Base-by-base conservation (phyloP, 2,329 filamentous ascomycete genomes). In the Xylariales sp. region DNA sequence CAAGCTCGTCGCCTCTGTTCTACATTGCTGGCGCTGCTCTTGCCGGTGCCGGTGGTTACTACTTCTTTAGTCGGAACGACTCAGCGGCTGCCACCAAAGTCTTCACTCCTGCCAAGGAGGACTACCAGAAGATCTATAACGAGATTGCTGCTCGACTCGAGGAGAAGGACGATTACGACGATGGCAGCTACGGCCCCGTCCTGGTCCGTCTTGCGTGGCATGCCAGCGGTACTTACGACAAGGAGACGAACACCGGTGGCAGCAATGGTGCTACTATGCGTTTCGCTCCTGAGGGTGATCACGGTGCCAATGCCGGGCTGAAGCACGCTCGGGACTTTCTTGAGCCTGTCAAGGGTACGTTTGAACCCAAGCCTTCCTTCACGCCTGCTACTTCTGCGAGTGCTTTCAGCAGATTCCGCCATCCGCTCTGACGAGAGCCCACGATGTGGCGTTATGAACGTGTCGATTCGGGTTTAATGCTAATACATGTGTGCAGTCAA, bases 261-360 rank as follows among this genome's bases (percentile, higher is more conserved):
- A 91, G 86, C 74, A 95, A 97, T 65, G 91, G 93, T 51, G 91
- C 91, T 44, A 96, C 90, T 51, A 97, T 97, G 93, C 82, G 93
- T 60, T 97, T 96, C 64, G 74, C 82, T 18, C 90, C 91, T 34
- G 93, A 97, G 71, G 74, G 80, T 46, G 82, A 84, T 64, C 91
- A 98, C 68, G 89, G 89, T 53, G 93, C 91, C 66, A 98, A 98
- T 60, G 88, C 91, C 45, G 93, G 91, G 54, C 75, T 97, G 58
- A 82, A 85, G 62, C 70, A 79, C 55, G 93, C 91, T 48, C 87
- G 91, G 46, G 84, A 95, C 68, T 96, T 97, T 74, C 79, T 97
- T 45, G 86, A 94, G 69, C 89, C 90, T 48, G 75, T 97, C 56
- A 95, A 96, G 74, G 71, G 82, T 84, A 63, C 62, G 76, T 27